Evolutionary conservation across 345 rosid species (phyloP).

Genomic region (Citrus glauca): DNA sequence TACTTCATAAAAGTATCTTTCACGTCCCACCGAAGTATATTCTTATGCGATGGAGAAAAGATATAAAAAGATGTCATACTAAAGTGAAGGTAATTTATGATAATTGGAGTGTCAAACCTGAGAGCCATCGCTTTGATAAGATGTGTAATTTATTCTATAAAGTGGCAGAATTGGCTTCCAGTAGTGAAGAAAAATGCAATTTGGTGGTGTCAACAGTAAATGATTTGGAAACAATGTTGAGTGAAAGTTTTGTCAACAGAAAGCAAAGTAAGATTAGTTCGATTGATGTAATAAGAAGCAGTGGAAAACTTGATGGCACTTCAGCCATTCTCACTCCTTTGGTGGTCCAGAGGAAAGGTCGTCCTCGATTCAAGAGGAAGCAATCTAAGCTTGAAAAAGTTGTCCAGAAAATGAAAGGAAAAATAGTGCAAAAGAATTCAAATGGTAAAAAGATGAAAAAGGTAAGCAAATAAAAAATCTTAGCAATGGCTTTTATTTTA

Average conservation of each 20-base stretch:
- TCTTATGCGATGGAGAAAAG: too few relatives aligned
- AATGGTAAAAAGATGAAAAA: neutral
- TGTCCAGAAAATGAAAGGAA: neutral
- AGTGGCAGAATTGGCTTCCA: neutral
- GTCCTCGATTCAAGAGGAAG: neutral
- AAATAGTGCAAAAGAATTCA: too few relatives aligned
- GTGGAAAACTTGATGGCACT: neutral
- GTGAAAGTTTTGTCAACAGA: neutral
- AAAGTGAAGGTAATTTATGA: too few relatives aligned
- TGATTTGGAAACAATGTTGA: neutral
- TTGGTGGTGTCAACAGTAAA: neutral
- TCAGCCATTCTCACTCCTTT: neutral
- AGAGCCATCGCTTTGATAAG: neutral
- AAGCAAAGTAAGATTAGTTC: too few relatives aligned
- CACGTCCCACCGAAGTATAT: too few relatives aligned
- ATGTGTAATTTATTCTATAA: neutral
- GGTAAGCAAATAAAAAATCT: neutral
- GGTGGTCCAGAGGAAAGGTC: neutral
- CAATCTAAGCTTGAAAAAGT: neutral
- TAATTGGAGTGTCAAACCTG: neutral
- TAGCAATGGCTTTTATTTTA: too few relatives aligned
- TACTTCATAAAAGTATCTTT: too few relatives aligned
- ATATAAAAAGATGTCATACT: neutral
- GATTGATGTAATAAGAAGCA: neutral
- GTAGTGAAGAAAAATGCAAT: neutral